A percentile compares a stretch with the other conserved stretches of the same genome.
Evolutionary conservation across 345 rosid species (phyloP).

Genomic region (Lumnitzera littorea): DNA sequence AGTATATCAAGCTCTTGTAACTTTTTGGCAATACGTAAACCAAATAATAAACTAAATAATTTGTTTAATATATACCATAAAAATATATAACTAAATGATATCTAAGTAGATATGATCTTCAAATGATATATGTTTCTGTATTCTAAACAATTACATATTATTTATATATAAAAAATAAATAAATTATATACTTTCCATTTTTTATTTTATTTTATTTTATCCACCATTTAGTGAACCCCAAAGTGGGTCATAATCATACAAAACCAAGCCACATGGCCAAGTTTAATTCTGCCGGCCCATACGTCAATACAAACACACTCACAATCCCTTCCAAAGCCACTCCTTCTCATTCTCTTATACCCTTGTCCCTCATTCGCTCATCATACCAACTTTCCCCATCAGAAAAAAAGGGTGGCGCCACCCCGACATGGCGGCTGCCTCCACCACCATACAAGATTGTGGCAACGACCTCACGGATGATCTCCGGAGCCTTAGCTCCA

Average conservation of each 20-base stretch:
- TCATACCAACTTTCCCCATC: not conserved
- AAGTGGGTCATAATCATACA: constrained; percentile 13
- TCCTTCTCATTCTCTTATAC: constrained; percentile 1
- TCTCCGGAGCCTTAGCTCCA: constrained; percentile 31
- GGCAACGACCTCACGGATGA: constrained; percentile 27
- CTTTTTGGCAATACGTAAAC: no score
- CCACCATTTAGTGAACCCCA: not conserved
- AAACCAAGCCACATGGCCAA: constrained; percentile 28
- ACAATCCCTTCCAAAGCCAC: constrained; percentile 9
- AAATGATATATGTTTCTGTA: no score
- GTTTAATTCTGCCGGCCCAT: constrained; percentile 34
- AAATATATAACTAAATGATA: no score
- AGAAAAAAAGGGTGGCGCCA: no score
- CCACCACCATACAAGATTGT: constrained; percentile 18
- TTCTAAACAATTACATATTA: not conserved
- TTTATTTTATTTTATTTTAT: no score
- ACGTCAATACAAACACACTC: not conserved
- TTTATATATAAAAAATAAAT: not conserved
- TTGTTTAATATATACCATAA: no score
- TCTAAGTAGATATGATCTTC: no score
- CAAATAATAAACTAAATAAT: no score
- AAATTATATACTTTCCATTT: constrained; percentile 1
- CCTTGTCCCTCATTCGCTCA: not conserved
- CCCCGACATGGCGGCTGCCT: constrained; percentile 4
- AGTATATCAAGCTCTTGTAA: no score